Conservation (phyloP, 768 basidiomycete species). For the Neoboletus brunneissimus region DNA sequence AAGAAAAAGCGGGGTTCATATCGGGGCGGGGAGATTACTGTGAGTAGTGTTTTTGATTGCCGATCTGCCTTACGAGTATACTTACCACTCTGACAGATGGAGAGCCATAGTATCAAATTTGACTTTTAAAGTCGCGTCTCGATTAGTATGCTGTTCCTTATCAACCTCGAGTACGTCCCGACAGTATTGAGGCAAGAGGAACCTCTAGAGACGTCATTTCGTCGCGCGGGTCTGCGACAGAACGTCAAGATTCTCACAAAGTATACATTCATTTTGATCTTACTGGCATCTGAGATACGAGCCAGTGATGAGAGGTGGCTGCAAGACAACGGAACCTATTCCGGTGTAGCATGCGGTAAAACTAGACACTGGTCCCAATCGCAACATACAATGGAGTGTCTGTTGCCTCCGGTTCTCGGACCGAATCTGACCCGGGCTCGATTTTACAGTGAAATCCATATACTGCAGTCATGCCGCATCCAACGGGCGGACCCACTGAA, state of each 20-base stretch:
- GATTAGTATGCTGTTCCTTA: background rate
- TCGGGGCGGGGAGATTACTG: constrained; percentile 92
- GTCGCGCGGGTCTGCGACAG: background rate
- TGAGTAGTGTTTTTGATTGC: constrained; percentile 35
- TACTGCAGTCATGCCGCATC: background rate
- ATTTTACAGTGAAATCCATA: background rate
- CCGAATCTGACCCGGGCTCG: background rate
- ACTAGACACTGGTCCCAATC: background rate
- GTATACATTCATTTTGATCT: background rate
- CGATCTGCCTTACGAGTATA: background rate
- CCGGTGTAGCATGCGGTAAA: background rate
- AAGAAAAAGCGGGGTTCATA: constrained; percentile 98
- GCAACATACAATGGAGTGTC: background rate
- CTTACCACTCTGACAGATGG: constrained; percentile 46
- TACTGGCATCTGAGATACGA: background rate
- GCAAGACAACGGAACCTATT: background rate
- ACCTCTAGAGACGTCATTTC: background rate
- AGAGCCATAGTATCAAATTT: constrained; percentile 89
- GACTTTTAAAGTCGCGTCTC: constrained; percentile 34
- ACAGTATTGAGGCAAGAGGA: background rate
- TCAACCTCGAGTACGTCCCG: background rate
- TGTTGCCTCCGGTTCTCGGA: background rate
- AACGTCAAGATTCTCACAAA: background rate
- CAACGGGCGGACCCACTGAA: constrained; percentile 8
- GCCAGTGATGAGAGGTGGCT: background rate